A percentile compares a stretch with the other conserved stretches of the same genome.
These are phyloP conservation scores for Blastocystis sp. DNA, from an alignment of 352 stramenopile species.

Conservation along the genomic window DNA sequence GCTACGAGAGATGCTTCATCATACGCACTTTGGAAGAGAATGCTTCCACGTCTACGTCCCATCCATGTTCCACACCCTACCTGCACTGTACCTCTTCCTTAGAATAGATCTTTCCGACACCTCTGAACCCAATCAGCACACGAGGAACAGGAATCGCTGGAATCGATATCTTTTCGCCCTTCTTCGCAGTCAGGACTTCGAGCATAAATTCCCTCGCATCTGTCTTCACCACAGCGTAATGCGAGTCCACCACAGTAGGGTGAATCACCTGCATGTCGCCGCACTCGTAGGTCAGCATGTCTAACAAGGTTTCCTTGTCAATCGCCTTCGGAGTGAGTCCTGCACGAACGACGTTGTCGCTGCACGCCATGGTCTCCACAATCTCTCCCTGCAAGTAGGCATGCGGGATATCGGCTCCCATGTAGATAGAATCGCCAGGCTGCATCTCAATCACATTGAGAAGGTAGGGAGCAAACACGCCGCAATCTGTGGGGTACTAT, in stretches of 20 bases:
- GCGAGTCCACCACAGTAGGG: background rate
- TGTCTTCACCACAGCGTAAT: constrained; percentile 12
- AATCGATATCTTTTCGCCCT: background rate
- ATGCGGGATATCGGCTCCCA: constrained; percentile 97
- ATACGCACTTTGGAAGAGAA: constrained; percentile 43
- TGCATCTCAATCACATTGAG: constrained; percentile 94
- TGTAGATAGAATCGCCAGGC: constrained; percentile 90
- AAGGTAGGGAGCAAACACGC: constrained; percentile 91
- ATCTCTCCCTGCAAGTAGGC: constrained; percentile 87
- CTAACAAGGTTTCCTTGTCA: constrained; percentile 89
- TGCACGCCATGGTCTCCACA: constrained; percentile 97
- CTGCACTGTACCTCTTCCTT: background rate
- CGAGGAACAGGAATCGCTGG: background rate
- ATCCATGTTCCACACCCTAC: background rate
- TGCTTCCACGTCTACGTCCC: background rate
- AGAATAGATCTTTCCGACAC: background rate
- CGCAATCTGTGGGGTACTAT: constrained; percentile 90
- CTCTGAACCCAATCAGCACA: constrained; percentile 1
- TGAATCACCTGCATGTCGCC: background rate
- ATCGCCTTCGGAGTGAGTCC: constrained; percentile 97
- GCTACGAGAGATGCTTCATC: background rate
- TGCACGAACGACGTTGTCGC: constrained; percentile 96
- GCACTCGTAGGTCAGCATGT: constrained; percentile 90
- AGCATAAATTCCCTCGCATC: constrained; percentile 44
- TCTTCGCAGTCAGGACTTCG: constrained; percentile 26